phyloP scores from a whole-genome alignment of 495 filamentous ascomycete species.

The Aspergillus sclerotiicarbonarius region DNA sequence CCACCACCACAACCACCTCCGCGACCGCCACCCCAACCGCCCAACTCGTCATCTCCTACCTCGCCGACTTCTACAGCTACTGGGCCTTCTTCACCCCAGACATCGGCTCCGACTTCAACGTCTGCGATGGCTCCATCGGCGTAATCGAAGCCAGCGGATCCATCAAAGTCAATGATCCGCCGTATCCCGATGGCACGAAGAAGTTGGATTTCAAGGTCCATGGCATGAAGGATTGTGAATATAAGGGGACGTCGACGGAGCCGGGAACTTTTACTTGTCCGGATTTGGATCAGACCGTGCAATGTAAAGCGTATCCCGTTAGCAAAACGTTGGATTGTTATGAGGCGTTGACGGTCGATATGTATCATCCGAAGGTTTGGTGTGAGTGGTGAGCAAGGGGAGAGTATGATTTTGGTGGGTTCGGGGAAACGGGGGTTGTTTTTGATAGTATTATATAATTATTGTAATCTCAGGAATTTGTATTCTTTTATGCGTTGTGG shows the following conservation, averaged over 20 bases:
- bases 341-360: neutral
- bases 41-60: neutral
- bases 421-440: neutral
- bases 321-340: neutral
- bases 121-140: neutral
- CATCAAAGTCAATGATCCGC: neutral
- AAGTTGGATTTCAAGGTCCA: neutral
- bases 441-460: too few species aligned
- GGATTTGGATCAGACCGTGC: neutral
- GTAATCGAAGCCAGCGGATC: neutral
- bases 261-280: neutral
- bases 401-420: too few species aligned
- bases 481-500: too few species aligned
- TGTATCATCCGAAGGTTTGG: neutral
- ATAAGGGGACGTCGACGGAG: neutral
- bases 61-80: neutral
- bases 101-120: neutral
- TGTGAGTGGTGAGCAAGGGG: constrained; percentile 2
- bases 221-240: neutral
- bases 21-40: neutral
- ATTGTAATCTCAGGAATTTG: too few species aligned
- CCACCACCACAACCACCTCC: neutral
- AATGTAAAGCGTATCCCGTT: neutral
- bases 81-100: neutral
- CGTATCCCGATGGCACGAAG: neutral